Conservation (phyloP, 371 early-diverging fungal genomes). For the Actinomucor elegans region DNA sequence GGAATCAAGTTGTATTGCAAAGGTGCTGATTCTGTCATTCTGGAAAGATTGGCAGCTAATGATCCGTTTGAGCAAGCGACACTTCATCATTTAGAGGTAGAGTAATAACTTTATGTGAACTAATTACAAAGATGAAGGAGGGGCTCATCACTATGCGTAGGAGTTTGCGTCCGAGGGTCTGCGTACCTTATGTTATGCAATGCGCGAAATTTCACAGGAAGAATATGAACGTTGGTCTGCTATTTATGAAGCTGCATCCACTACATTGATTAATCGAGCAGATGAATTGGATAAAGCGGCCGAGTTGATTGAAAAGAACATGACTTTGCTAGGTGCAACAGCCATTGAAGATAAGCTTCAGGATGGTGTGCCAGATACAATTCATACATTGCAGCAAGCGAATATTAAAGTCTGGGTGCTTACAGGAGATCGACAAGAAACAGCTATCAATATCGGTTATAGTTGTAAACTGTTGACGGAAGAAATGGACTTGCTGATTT, state of each 20-base stretch:
- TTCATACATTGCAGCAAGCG: slow-evolving; percentile 90
- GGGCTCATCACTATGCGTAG: slow-evolving; percentile 73
- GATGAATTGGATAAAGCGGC: slow-evolving; percentile 89
- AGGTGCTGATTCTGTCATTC: slow-evolving; percentile 97
- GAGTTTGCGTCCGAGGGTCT: slow-evolving; percentile 90
- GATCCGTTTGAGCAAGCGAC: slow-evolving; percentile 77
- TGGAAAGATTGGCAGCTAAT: slow-evolving; percentile 79
- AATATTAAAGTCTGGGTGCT: slow-evolving; percentile 97
- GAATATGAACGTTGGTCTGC: slow-evolving; percentile 84
- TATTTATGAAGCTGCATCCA: slow-evolving; percentile 85
- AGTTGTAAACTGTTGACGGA: slow-evolving; percentile 86
- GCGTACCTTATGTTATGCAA: slow-evolving; percentile 91
- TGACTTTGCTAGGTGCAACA: slow-evolving; percentile 92
- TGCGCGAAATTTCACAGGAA: slow-evolving; percentile 81
- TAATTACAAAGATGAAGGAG: slow-evolving; percentile 71
- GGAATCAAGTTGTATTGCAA: slow-evolving; percentile 94
- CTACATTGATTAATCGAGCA: slow-evolving; percentile 85
- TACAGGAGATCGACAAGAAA: slow-evolving; percentile 93
- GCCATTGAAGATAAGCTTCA: slow-evolving; percentile 99
- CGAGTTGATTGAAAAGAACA: slow-evolving; percentile 89
- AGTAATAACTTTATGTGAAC: too few species aligned
- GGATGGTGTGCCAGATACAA: slow-evolving; percentile 96
- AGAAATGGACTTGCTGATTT: slow-evolving; percentile 78
- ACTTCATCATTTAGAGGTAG: slow-evolving; percentile 70
- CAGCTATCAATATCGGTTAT: slow-evolving; percentile 91